Evolutionary conservation across 371 early-diverging fungal species (phyloP), one percentile per base, ranked within the genome.

Genomic region (Mucor saturninus): DNA sequence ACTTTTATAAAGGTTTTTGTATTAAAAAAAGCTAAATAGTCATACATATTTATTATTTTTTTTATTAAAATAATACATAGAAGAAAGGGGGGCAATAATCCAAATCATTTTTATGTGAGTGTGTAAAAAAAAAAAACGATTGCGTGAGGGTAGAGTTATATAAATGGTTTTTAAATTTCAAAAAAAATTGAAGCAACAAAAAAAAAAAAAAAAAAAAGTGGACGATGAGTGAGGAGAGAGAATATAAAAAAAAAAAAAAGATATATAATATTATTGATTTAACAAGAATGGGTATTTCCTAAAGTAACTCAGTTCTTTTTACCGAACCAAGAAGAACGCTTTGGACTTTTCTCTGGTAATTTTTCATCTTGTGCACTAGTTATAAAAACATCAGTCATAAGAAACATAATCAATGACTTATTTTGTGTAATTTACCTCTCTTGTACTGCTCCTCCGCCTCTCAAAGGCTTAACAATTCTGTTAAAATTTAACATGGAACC

Each of bases 391-490:
- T 42, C n/a, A 31, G 48, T 10, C 46, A 10, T 31, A 46, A 57
- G 31, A 28, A 10, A 5, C 6, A 5, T 6, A 11, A 8, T n/a
- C 13, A 2, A 26, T 0, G 4, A 9, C 6, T 51, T 46, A 21
- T 45, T 45, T 45, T 45, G 15, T 46, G 4, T 21, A 5, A 5
- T 46, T 46, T 57, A 53, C 55, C 58, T 57, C 29, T 57, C 70
- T 30, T 54, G 56, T 42, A 38, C 35, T 35, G 51, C 48, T 68
- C 96, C 94, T 30, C 96, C 94, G 30, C 97, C 97, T 56, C 95
- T 87, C 51, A 97, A 73, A 38, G 96, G 96, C 77, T 95, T 95
- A 62, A 94, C 93, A 62, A 96, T 91, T 57, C 93, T 76, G 56
- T 89, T 88, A 52, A 93, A 92, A 72, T 79, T 84, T 50, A 93